A percentile compares a stretch with the other conserved stretches of the same genome.
Conservation (phyloP, 257 asterid genomes). For the Rhazya stricta region DNA sequence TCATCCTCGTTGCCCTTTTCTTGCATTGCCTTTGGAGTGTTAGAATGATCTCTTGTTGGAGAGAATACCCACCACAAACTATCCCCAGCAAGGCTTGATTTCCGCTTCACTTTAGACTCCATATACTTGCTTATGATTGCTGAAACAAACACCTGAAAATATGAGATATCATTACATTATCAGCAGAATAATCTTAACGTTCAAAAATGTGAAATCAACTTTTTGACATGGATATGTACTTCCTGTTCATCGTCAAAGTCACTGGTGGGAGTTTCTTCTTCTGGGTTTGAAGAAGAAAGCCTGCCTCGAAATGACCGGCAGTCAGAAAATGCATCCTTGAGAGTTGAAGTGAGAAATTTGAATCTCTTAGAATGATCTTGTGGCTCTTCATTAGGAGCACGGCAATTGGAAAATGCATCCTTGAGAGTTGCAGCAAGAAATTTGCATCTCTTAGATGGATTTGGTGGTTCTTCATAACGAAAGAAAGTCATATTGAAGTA, state of each 20-base stretch:
- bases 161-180: neutral
- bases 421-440: conserved; percentile 44
- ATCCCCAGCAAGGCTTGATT: conserved; percentile 24
- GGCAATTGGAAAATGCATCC: conserved; percentile 49
- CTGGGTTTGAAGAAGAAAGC: conserved; percentile 29
- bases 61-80: conserved; percentile 49
- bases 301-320: conserved; percentile 32
- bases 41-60: conserved; percentile 35
- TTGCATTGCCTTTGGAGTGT: conserved; percentile 11
- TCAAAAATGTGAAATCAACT: neutral
- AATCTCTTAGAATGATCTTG: conserved; percentile 13
- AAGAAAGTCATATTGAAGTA: conserved; percentile 37
- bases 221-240: conserved; percentile 21
- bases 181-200: neutral
- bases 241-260: conserved; percentile 64
- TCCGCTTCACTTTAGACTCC: conserved; percentile 56
- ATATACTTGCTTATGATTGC: conserved; percentile 56
- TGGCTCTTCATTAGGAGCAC: conserved; percentile 18
- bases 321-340: conserved; percentile 18
- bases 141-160: conserved; percentile 63
- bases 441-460: conserved; percentile 48
- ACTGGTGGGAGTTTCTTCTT: conserved; percentile 33
- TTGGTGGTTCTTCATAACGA: conserved; percentile 40
- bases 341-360: conserved; percentile 16
- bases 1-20: conserved; percentile 16